Base-by-base conservation (phyloP, 768 basidiomycete genomes). In the Chlorophyllum brunneum region DNA sequence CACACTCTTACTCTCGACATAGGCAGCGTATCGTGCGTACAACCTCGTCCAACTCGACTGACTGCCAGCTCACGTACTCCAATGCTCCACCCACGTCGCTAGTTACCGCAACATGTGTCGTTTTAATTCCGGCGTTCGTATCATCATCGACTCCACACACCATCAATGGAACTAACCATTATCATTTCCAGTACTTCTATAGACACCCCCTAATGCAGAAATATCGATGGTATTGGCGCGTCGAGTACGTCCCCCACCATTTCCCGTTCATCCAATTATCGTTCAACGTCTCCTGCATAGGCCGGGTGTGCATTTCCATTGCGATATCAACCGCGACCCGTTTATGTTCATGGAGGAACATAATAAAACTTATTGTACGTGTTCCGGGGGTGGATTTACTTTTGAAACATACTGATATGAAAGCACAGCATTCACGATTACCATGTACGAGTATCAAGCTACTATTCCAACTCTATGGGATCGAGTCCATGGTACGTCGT, bases 211-310 rank as follows among this genome's bases (percentile, higher is more conserved):
- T 88, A 13, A 66, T 90, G 44, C 74, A 78, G 51, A 69, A 80
- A 40, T 88, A 83, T 64, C 76, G 83, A 49, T 91, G 83, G 74
- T 90, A 91, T 67, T 90, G 87, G 88, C 75, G 88, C 11, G 79
- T 91, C 39, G 86, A 89, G 81, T 80, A 51, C 50, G 73, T 56
- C 1, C 6, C 33, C 9, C 26, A 65, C n/a, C 72, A 69, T 15
- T 38, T 23, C 27, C 36, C 41, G 11, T 26, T 26, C 11, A 27
- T 7, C 39, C 1, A 6, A 5, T 10, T 24, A 2, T 36, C 22
- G 4, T 63, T 72, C 23, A 7, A 7, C 18, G 36, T 54, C 38
- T 30, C 59, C 2, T 57, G 61, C 31, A 4, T 45, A 82, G 81
- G 54, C 87, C 88, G 2, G 77, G 80, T 56, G 82, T 90, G 46